These are phyloP conservation scores for Alternaria triticimaculans DNA, from an alignment of 2,329 filamentous ascomycete genomes.

Conservation along the genomic window DNA sequence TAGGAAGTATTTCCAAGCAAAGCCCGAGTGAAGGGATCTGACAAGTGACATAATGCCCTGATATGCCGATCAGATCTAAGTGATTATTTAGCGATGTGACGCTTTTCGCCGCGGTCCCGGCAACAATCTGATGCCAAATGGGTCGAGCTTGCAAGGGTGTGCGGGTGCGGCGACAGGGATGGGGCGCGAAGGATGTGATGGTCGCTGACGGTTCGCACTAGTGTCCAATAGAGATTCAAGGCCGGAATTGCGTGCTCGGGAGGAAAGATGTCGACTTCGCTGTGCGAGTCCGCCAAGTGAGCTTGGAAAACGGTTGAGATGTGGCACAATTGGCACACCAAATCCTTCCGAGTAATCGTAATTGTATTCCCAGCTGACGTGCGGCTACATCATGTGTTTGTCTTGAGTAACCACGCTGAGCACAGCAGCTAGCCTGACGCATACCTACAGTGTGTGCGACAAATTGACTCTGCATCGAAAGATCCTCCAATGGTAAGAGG, in stretches of 20 bases:
- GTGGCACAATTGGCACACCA: not conserved
- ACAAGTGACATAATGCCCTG: slow-evolving; percentile 35
- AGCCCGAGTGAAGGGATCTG: slow-evolving; percentile 12
- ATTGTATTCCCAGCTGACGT: not conserved
- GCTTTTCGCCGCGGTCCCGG: slow-evolving; percentile 23
- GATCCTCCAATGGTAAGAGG: not conserved
- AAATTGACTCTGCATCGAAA: not conserved
- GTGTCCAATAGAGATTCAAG: slow-evolving; percentile 28
- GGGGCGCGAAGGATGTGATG: slow-evolving; percentile 26
- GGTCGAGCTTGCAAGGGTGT: slow-evolving; percentile 28
- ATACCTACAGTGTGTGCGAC: not conserved
- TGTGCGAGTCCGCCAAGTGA: slow-evolving; percentile 5
- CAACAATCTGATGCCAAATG: slow-evolving; percentile 19
- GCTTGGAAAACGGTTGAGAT: not conserved
- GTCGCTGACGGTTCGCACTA: slow-evolving; percentile 16
- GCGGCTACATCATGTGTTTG: not conserved
- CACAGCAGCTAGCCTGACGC: not conserved
- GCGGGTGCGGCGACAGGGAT: slow-evolving; percentile 38
- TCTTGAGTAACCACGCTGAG: not conserved
- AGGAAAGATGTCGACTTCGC: slow-evolving; percentile 37
- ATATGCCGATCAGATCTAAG: slow-evolving; percentile 16
- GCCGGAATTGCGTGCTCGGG: slow-evolving; percentile 44
- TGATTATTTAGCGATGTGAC: slow-evolving; percentile 9
- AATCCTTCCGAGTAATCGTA: not conserved
- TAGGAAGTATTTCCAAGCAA: slow-evolving; percentile 10